Conservation (phyloP, 805 yeast genomes). For the Saccharomycopsis microspora region DNA sequence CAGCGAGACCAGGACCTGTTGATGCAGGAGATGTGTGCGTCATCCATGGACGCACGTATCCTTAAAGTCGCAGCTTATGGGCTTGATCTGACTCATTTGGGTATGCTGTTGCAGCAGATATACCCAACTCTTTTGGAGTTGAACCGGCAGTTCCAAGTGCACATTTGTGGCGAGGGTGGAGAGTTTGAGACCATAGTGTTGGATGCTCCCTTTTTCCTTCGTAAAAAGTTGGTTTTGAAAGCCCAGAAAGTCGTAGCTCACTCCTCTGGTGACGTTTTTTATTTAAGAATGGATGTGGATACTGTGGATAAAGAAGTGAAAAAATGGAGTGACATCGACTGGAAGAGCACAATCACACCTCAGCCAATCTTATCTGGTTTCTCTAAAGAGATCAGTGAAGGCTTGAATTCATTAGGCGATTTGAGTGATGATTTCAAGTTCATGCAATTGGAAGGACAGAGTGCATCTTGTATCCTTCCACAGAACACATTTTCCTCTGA, state of each 20-base stretch:
- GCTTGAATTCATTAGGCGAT: not conserved
- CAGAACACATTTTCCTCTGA: too few species aligned
- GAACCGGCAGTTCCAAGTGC: slow-evolving; percentile 64
- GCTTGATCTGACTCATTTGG: slow-evolving; percentile 52
- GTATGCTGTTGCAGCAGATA: slow-evolving; percentile 51
- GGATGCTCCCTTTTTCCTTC: slow-evolving; percentile 75
- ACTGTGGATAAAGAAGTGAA: slow-evolving; percentile 28
- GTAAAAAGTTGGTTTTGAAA: slow-evolving; percentile 34
- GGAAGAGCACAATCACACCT: slow-evolving; percentile 12
- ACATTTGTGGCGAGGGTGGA: slow-evolving; percentile 98
- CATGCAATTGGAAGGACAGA: too few species aligned
- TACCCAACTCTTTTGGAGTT: slow-evolving; percentile 46
- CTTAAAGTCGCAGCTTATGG: slow-evolving; percentile 95
- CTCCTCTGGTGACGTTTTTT: slow-evolving; percentile 55
- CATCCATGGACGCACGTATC: slow-evolving; percentile 60
- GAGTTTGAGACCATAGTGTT: slow-evolving; percentile 91
- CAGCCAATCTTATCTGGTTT: slow-evolving; percentile 27
- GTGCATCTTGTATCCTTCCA: too few species aligned
- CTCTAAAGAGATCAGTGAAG: slow-evolving; percentile 27
- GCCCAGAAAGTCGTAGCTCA: slow-evolving; percentile 32
- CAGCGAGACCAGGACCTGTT: slow-evolving; percentile 72
- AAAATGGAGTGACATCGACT: slow-evolving; percentile 1
- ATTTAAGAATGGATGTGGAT: slow-evolving; percentile 34
- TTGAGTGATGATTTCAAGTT: too few species aligned
- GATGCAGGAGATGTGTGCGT: slow-evolving; percentile 46